These are phyloP conservation scores for Leccinum sublutescens DNA, from an alignment of 768 basidiomycete genomes.

Conservation along the genomic window DNA sequence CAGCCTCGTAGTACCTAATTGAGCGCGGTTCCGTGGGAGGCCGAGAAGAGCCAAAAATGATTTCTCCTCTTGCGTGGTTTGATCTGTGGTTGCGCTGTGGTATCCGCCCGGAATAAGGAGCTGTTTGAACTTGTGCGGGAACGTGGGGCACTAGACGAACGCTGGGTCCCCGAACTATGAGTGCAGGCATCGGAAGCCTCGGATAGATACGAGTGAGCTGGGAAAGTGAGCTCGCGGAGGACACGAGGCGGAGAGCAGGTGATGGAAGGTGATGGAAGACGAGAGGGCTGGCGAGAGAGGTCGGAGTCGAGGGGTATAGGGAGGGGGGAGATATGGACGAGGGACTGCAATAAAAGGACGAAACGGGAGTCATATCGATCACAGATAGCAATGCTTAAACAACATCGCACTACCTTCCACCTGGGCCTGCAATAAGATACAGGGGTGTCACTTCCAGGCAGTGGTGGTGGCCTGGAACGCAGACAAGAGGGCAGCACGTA, in stretches of 20 bases:
- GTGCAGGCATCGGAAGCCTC: constrained; percentile 15
- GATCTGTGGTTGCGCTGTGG: constrained; percentile 8
- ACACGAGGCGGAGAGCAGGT: constrained; percentile 29
- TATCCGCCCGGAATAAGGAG: constrained; percentile 23
- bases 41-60: constrained; percentile 36
- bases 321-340: constrained; percentile 59
- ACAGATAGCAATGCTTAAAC: too few relatives aligned
- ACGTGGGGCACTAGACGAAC: constrained; percentile 7
- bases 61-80: constrained; percentile 19
- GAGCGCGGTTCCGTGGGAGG: constrained; percentile 46
- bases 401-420: too few relatives aligned
- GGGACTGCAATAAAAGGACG: constrained; percentile 69
- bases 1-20: constrained; percentile 44
- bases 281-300: constrained; percentile 29
- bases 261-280: constrained; percentile 12
- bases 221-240: constrained; percentile 65
- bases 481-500: constrained; percentile 77
- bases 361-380: constrained; percentile 53
- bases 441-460: too few relatives aligned
- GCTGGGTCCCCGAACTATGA: constrained; percentile 4
- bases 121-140: constrained; percentile 8
- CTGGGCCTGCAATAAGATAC: too few relatives aligned
- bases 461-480: constrained; percentile 79
- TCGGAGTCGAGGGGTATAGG: constrained; percentile 50
- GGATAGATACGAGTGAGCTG: constrained; percentile 58